Base-by-base conservation (phyloP, 352 stramenopile genomes). In the Globisporangium okanoganense region DNA sequence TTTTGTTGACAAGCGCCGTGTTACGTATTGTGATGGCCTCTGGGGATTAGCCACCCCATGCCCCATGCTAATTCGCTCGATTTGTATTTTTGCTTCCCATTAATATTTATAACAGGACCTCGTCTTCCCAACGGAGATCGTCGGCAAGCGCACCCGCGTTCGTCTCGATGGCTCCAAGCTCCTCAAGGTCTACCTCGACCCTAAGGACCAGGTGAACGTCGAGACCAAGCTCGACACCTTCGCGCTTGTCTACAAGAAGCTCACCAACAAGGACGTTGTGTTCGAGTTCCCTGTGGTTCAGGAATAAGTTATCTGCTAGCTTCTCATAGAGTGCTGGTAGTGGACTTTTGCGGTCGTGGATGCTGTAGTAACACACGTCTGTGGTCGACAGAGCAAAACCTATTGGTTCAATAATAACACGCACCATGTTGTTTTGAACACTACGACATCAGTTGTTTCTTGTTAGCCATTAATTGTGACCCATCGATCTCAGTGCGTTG, bases 161-260 rank as follows among this genome's bases (percentile, higher is more conserved):
- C 96, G 94, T 77, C 79, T 98, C 64, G 97, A 99, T 71, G 97
- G 97, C 82, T 95, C 92, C 65, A 98, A 99, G 84, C 81, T 98
- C 56, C 76, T 99, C 8, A 99, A 99, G 82, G 96, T 99, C 53
- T 98, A 96, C 75, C 82, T 99, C 55, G 97, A 99, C 82, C 85
- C 93, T 62, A 99, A 98, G 85, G 97, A 99, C 76, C 92, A 99
- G 79, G 95, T 98, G 54, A 99, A 99, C 82, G 96, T 99, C 31
- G 97, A 99, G 85, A 98, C 91, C 66, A 99, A 99, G 84, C 90
- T 99, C n/a, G 97, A 99, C 73, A 99, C 97, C 29, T 99, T 99
- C 75, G 88, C 96, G 64, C 95, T 91, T 61, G 97, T 99, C 65
- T 99, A 99, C 93, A 98, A 98, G 81, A 99, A 99, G 90, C 90